Evolutionary conservation across 1,139 yeast genomes (phyloP).

Genomic region (Scheffersomyces cryptocercus): DNA sequence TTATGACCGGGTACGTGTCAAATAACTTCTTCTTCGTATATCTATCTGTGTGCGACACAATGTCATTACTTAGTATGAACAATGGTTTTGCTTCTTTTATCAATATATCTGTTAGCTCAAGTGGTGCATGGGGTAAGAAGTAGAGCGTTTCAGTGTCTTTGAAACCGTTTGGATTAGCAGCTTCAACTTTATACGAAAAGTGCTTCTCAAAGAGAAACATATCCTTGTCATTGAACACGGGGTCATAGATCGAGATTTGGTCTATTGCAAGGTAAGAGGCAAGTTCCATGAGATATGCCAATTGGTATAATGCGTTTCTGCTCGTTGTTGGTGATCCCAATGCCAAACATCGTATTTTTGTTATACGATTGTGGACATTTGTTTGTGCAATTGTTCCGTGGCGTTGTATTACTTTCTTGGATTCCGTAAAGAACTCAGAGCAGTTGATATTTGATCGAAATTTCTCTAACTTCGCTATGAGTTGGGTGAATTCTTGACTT

Average conservation of each 20-base stretch:
- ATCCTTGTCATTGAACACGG: slow-evolving; percentile 55
- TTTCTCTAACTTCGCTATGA: slow-evolving; percentile 2
- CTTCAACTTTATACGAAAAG: slow-evolving; percentile 20
- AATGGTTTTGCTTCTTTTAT: slow-evolving; percentile 33
- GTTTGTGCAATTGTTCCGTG: slow-evolving; percentile 5
- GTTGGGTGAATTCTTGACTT: not conserved
- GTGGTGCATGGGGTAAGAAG: slow-evolving; percentile 77
- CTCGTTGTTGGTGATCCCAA: slow-evolving; percentile 66
- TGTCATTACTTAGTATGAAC: slow-evolving; percentile 49
- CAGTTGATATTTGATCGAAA: slow-evolving; percentile 14
- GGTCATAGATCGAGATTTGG: slow-evolving; percentile 59
- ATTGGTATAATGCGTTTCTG: slow-evolving; percentile 61
- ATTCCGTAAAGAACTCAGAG: slow-evolving; percentile 25
- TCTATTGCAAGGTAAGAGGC: slow-evolving; percentile 20
- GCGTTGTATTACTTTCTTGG: slow-evolving; percentile 12
- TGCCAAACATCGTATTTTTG: slow-evolving; percentile 64
- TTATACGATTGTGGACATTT: slow-evolving; percentile 8
- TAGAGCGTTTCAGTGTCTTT: slow-evolving; percentile 31
- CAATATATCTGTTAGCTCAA: slow-evolving; percentile 52
- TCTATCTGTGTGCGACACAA: slow-evolving; percentile 54
- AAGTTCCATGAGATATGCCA: slow-evolving; percentile 54
- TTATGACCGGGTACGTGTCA: slow-evolving; percentile 40
- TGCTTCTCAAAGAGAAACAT: slow-evolving; percentile 22
- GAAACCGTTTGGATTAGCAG: slow-evolving; percentile 19
- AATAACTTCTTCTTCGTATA: slow-evolving; percentile 41